A percentile compares a stretch with the other conserved stretches of the same genome.
phyloP scores from a whole-genome alignment of 1,139 yeast genomes.

The Protomyces pachydermus region DNA sequence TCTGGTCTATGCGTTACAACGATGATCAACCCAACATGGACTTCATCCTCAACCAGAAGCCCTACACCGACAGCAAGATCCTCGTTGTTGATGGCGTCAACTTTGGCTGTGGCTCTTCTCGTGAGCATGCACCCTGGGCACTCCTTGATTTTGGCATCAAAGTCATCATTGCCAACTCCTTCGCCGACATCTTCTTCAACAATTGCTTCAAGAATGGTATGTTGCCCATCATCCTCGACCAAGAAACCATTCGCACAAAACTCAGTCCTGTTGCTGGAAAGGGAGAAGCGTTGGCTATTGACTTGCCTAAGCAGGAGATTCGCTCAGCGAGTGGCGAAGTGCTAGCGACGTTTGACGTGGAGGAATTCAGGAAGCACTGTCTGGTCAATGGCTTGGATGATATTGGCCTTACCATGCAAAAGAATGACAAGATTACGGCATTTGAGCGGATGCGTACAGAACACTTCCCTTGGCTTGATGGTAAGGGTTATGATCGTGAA shows the following conservation, averaged over 20 bases:
- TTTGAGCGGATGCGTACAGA: conserved; percentile 74
- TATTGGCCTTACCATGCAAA: conserved; percentile 89
- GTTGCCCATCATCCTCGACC: conserved; percentile 81
- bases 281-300: conserved; percentile 69
- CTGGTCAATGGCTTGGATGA: conserved; percentile 91
- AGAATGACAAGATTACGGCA: conserved; percentile 66
- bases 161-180: conserved; percentile 93
- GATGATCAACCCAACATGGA: conserved; percentile 60
- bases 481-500: conserved; percentile 28
- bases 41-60: conserved; percentile 78
- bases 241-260: conserved; percentile 51
- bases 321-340: conserved; percentile 61
- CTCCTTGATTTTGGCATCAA: conserved; percentile 93
- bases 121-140: conserved; percentile 99
- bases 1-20: conserved; percentile 78
- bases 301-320: conserved; percentile 80
- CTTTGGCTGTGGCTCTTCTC: conserved; percentile 97
- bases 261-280: conserved; percentile 66
- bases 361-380: conserved; percentile 89
- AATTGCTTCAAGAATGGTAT: conserved; percentile 94
- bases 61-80: conserved; percentile 73
- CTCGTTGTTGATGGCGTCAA: conserved; percentile 91
- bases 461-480: conserved; percentile 79
- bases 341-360: conserved; percentile 78
- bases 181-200: conserved; percentile 96